Percentiles rank a stretch among this genome's conserved stretches.
These are phyloP conservation scores for Ochetophila trinervis DNA, from an alignment of 306 rosid genomes.

Conservation along the genomic window DNA sequence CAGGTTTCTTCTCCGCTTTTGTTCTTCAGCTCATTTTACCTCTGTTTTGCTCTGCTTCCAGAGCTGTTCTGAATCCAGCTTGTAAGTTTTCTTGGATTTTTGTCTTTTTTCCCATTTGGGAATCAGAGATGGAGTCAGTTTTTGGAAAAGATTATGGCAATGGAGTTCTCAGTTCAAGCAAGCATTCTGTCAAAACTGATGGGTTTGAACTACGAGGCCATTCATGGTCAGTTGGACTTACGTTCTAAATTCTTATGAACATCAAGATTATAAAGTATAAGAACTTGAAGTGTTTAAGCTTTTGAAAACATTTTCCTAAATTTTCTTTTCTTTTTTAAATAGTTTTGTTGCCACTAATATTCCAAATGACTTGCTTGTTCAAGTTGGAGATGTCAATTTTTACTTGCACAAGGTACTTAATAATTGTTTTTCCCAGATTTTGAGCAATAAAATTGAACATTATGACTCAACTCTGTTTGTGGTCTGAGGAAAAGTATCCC, in stretches of 20 bases:
- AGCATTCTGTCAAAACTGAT: constrained; percentile 70
- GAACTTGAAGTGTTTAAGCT: not conserved
- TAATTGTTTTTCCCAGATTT: not conserved
- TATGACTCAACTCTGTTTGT: no score
- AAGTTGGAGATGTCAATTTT: constrained; percentile 65
- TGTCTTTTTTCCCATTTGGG: constrained; percentile 70
- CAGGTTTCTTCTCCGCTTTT: constrained; percentile 16
- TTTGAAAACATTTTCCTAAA: not conserved
- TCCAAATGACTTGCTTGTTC: constrained; percentile 79
- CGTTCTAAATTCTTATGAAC: not conserved
- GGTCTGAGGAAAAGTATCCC: constrained; percentile 58
- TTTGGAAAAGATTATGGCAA: constrained; percentile 56
- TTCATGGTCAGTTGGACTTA: constrained; percentile 66
- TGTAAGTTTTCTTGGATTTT: constrained; percentile 27
- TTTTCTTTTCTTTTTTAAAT: constrained; percentile 4
- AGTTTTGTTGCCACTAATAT: constrained; percentile 93
- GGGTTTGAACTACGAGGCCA: constrained; percentile 83
- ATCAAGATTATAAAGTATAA: no score
- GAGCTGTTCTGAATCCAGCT: constrained; percentile 29
- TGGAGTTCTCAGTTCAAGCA: constrained; percentile 61
- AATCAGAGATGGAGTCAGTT: constrained; percentile 71
- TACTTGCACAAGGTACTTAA: constrained; percentile 78
- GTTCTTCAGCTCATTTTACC: constrained; percentile 7
- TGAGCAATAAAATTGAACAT: no score
- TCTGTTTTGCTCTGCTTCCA: constrained; percentile 23